A percentile compares a stretch with the other conserved stretches of the same genome.
Evolutionary conservation across 345 rosid species (phyloP).

Genomic region (Acer saccharum): DNA sequence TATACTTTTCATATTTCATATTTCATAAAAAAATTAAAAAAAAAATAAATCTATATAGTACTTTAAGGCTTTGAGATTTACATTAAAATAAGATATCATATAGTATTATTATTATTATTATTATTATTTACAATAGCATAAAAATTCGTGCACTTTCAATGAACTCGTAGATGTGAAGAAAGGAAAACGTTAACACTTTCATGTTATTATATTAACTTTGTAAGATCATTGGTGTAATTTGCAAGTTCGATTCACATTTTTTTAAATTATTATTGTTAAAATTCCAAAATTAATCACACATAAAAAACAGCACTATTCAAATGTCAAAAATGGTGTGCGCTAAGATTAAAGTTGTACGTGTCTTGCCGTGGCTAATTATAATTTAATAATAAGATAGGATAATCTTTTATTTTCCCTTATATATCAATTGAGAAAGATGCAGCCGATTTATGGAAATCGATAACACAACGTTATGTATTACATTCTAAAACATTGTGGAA

Average conservation of each 20-base stretch:
- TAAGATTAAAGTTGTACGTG: background rate
- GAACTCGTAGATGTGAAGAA: background rate
- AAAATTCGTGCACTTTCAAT: background rate
- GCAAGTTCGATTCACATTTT: background rate
- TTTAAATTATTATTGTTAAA: background rate
- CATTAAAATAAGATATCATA: background rate
- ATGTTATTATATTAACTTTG: background rate
- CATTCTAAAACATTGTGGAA: too few species aligned
- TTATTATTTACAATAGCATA: background rate
- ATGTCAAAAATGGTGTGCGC: constrained; percentile 14
- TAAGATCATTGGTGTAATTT: too few species aligned
- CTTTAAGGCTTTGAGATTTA: too few species aligned
- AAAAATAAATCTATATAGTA: background rate
- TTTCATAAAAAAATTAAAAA: too few species aligned
- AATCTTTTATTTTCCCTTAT: background rate
- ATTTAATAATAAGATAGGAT: background rate
- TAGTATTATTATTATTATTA: too few species aligned
- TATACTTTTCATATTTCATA: too few species aligned
- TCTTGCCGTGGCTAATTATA: background rate
- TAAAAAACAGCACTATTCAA: background rate
- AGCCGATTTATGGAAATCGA: too few species aligned
- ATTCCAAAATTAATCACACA: background rate
- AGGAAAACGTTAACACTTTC: background rate
- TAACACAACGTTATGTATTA: too few species aligned
- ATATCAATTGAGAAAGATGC: too few species aligned